Percentiles rank a stretch among this genome's conserved stretches.
These are phyloP conservation scores for Euphorbia schlechtendalii DNA, from an alignment of 441 rosid genomes.

Conservation along the genomic window DNA sequence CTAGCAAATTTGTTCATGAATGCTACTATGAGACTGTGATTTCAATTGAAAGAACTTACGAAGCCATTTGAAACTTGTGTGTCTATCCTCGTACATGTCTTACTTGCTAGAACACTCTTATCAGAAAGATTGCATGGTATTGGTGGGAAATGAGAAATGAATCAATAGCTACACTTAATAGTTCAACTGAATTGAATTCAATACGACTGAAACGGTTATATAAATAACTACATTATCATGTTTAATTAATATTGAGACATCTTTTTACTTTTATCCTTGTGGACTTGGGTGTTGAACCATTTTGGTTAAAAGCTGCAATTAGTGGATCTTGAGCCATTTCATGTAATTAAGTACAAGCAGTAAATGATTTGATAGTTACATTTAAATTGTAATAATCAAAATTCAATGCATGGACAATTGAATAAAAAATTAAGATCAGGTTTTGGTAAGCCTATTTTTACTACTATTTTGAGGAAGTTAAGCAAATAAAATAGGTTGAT, in stretches of 20 bases:
- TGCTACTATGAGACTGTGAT: background rate
- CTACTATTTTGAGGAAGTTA: background rate
- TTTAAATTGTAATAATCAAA: background rate
- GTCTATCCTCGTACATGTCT: background rate
- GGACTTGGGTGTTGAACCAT: background rate
- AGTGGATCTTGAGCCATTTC: background rate
- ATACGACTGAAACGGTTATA: background rate
- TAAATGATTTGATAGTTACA: background rate
- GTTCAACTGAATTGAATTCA: background rate
- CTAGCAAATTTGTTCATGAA: slow-evolving; percentile 2
- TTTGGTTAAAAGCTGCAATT: background rate
- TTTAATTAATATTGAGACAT: background rate
- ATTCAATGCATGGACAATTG: background rate
- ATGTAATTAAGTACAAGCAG: background rate
- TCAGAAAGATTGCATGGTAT: background rate
- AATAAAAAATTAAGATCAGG: background rate
- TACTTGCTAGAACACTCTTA: background rate
- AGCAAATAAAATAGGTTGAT: background rate
- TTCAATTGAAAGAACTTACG: background rate
- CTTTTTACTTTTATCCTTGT: background rate
- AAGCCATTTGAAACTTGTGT: background rate
- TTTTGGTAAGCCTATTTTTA: background rate
- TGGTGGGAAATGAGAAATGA: background rate
- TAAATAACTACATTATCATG: too few relatives aligned
- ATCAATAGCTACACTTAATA: background rate